Conservation (phyloP, 805 yeast genomes). For the Myxozyma geophila region DNA sequence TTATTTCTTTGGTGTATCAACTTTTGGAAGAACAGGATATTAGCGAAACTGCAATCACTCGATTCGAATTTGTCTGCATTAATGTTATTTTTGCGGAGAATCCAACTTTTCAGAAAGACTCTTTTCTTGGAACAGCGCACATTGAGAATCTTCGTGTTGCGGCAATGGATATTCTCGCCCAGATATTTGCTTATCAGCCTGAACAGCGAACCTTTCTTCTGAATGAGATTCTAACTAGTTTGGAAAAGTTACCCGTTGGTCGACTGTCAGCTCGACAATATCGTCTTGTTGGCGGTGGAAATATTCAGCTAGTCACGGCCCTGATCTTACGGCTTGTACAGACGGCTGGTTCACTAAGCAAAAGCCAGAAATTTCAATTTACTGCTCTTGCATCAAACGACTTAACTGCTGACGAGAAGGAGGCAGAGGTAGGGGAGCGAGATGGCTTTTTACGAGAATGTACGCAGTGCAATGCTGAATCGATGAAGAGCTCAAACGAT, state of each 20-base stretch:
- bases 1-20: slow-evolving; percentile 11
- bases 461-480: slow-evolving; percentile 27
- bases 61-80: slow-evolving; percentile 59
- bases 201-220: slow-evolving; percentile 66
- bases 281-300: slow-evolving; percentile 51
- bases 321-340: slow-evolving; percentile 54
- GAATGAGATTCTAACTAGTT: slow-evolving; percentile 59
- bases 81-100: slow-evolving; percentile 51
- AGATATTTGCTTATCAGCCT: slow-evolving; percentile 40
- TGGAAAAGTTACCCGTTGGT: slow-evolving; percentile 55
- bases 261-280: slow-evolving; percentile 53
- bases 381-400: neutral
- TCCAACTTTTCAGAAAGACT: slow-evolving; percentile 39
- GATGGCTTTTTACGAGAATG: slow-evolving; percentile 18
- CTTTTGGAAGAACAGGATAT: slow-evolving; percentile 23
- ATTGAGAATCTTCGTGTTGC: slow-evolving; percentile 44
- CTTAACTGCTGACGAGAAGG: slow-evolving; percentile 21
- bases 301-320: slow-evolving; percentile 55
- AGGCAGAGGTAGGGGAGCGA: slow-evolving; percentile 15
- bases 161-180: slow-evolving; percentile 37
- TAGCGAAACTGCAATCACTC: slow-evolving; percentile 61
- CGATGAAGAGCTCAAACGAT: slow-evolving; percentile 31
- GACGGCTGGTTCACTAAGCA: slow-evolving; percentile 43
- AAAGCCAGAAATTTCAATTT: neutral
- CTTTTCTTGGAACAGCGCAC: slow-evolving; percentile 37